Base-by-base conservation (phyloP, 352 stramenopile genomes). In the Phytophthora sp. region DNA sequence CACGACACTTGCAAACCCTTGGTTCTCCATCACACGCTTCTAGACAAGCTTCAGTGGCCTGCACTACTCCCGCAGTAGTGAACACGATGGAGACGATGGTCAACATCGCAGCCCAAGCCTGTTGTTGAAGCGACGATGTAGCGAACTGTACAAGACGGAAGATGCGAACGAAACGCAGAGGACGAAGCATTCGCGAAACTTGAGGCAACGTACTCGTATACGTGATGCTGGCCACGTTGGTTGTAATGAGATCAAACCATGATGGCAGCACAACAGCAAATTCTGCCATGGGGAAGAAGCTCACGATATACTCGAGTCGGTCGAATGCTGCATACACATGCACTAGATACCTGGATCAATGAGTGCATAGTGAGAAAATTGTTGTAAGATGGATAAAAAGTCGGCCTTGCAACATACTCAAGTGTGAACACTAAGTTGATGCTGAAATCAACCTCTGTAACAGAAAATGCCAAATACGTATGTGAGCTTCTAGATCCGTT, bases 61-160 rank as follows among this genome's bases (percentile, higher is more conserved):
- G 83, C 4, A 94, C 52, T 10, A 91, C 68, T 7, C 85, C 83
- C 7, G 85, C 76, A 0, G 84, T 89, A 13, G 78, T 78, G 26
- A 94, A 79, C 12, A 89, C 75, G 28, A 94, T 94, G 10, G 66
- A 88, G 3, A 91, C 68, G 15, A 94, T 70, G 0, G 82, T 94
- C 28, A 94, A 71, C 32, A 87, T 60, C 4, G 75, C 78, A 2
- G 85, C 79, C 32, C 77, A 56, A 12, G 88, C 73, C 55, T 94
- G 83, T 5, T 82, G 79, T 54, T 94, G 79, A 2, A 94, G 62
- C 0, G 84, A 92, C 7, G 85, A 92, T 11, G 66, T 81, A 8
- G 85, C 87, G 43, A 92, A 94, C 20, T 89, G 73, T 4, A 94
- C 68, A 18, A 94, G 75, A 7, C 85, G 85, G 32, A 89, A 92